Base-by-base conservation (phyloP, 1,139 yeast species). In the Debaryomyces singareniensis region DNA sequence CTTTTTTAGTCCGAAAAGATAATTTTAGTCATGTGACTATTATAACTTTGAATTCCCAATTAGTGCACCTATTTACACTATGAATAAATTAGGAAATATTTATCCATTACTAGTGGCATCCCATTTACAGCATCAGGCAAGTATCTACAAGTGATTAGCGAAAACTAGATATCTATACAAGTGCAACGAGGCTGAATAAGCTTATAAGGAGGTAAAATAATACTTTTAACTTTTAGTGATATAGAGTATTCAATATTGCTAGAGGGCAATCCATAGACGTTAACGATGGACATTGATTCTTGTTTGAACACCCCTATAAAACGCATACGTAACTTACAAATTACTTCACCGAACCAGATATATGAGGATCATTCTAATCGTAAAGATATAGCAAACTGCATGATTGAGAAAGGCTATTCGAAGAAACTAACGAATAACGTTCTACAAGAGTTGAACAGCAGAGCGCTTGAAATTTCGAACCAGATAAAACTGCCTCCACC, bases 361-460 rank as follows among this genome's bases (percentile, higher is more conserved):
- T 7, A 23, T 6, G 7, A 10, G 13, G 7, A 23, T 23, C 13
- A 13, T 23, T 6, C 7, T 7, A 13, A 23, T n/a, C 9, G 14
- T 7, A 23, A 7, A 13, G 25, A 23, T 22, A 35, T 29, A 18
- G 26, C 29, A 13, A 25, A 23, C 20, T 43, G 49, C 25, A 66
- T 66, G 71, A 41, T 57, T 11, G 51, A 53, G 16, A 58, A 54
- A 35, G 73, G 72, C 4, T 67, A 63, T 42, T 61, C 69, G 5
- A 56, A 58, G 36, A 58, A 55, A 28, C 44, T 67, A 26, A 61
- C 70, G 31, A 55, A 54, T 35, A 62, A 61, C 28, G 71, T 67
- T 7, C 44, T 67, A 22, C 46, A 49, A n/a, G 71, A 67, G 36
- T 50, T 67, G 39, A 63, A 64, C 34, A 34, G 39, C 25, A 43